phyloP scores from a whole-genome alignment of 805 yeast genomes.

The Teunomyces panamensis region DNA sequence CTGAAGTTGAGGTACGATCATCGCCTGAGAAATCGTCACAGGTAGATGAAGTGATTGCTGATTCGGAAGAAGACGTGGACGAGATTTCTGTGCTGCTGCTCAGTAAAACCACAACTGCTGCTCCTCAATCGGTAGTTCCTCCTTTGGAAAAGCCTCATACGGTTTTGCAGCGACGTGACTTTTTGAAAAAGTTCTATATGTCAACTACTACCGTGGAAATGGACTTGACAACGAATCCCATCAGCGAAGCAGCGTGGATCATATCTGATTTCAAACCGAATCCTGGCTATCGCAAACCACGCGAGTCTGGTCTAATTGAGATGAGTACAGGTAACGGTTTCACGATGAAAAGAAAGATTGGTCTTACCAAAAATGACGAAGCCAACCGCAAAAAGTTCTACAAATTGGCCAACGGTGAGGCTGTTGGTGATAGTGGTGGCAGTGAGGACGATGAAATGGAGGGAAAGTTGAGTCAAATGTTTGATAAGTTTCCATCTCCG shows the following conservation, averaged over 20 bases:
- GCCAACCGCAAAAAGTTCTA: slow-evolving; percentile 13
- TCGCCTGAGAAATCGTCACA: not conserved
- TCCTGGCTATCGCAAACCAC: slow-evolving; percentile 15
- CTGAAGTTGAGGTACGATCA: not conserved
- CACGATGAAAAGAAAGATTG: slow-evolving; percentile 11
- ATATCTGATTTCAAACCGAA: slow-evolving; percentile 35
- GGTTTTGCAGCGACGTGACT: slow-evolving; percentile 32
- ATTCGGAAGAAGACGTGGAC: slow-evolving; percentile 22
- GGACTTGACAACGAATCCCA: slow-evolving; percentile 30
- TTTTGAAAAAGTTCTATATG: slow-evolving; percentile 23
- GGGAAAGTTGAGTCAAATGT: slow-evolving; percentile 27
- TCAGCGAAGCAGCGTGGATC: slow-evolving; percentile 35
- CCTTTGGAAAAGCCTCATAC: slow-evolving; percentile 17
- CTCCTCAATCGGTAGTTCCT: slow-evolving; percentile 3
- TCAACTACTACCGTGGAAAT: slow-evolving; percentile 18
- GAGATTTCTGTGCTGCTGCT: slow-evolving; percentile 3
- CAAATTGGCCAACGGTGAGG: slow-evolving; percentile 3
- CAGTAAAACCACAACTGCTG: not conserved
- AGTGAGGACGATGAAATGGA: slow-evolving; percentile 10
- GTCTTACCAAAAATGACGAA: slow-evolving; percentile 15
- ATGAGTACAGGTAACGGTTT: slow-evolving; percentile 7
- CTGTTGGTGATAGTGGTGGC: not conserved
- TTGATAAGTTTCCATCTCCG: slow-evolving; percentile 37
- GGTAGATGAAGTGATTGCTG: slow-evolving; percentile 15
- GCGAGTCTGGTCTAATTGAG: slow-evolving; percentile 2